Evolutionary conservation across 1,284 basidiomycete species (phyloP), one percentile per base, ranked within the genome.

Genomic region (Pseudozyma tsukubaensis): DNA sequence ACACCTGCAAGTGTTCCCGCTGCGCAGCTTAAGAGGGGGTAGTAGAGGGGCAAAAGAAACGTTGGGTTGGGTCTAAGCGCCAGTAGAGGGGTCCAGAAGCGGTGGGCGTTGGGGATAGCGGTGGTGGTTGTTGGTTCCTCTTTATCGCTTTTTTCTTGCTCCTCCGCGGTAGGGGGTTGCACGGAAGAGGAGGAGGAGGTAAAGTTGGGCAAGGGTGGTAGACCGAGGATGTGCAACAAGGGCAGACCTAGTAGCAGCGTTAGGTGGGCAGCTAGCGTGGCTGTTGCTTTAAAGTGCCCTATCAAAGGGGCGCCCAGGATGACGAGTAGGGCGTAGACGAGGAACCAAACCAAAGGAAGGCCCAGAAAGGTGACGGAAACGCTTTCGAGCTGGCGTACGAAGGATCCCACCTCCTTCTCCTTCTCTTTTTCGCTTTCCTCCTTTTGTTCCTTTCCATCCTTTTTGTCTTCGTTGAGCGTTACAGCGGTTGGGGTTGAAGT

Each of bases 41-140:
- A 61, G 50, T 50, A 69, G 44, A 74, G 59, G 12, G 72, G 66
- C 1, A 59, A 44, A 0, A 66, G 43, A 56, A 50, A 63, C 12
- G 62, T 40, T 1, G 66, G 72, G n/a, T 44, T 34, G 7, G 62
- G 71, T 8, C 36, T 32, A 24, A 67, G 54, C n/a, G 35, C 40
- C 8, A 73, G 50, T 4, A 73, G 43, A 4, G 51, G n/a, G 0
- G 35, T 7, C 50, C 60, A 68, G 43, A 39, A 47, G 4, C 34
- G 34, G 18, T 29, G 12, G 14, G 55, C 2, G 48, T 59, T 48
- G 21, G 40, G 21, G 13, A 51, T n/a, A n/a, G 24, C 4, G 18
- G 58, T 55, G 11, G 37, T 50, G 24, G 51, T 19, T 34, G 39
- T 11, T 16, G 53, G 32, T 14, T 18, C 5, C 44, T 16, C 24